These are phyloP conservation scores for Xylaria arbuscula DNA, from an alignment of 2,329 filamentous ascomycete species.

Conservation along the genomic window DNA sequence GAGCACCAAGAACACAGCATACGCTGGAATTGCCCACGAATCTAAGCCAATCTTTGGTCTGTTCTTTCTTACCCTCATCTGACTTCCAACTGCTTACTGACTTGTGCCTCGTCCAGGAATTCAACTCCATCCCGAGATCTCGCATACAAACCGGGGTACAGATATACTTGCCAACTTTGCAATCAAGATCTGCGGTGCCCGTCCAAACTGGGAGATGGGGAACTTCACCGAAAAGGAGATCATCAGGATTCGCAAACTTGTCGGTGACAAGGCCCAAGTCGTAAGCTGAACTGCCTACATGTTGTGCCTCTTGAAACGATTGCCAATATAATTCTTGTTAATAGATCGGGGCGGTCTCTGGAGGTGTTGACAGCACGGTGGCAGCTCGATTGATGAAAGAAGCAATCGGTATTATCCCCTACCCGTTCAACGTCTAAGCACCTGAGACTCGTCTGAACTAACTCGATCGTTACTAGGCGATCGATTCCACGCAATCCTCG, in stretches of 20 bases:
- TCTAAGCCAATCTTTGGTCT: constrained; percentile 75
- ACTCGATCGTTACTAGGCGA: constrained; percentile 61
- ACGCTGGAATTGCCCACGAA: constrained; percentile 81
- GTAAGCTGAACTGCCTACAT: constrained; percentile 33
- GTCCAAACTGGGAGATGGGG: constrained; percentile 84
- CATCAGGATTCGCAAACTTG: constrained; percentile 79
- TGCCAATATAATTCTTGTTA: not conserved
- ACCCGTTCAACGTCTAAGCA: not conserved
- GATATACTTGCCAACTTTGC: constrained; percentile 76
- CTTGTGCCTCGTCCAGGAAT: constrained; percentile 60
- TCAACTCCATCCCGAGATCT: constrained; percentile 90
- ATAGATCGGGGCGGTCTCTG: constrained; percentile 76
- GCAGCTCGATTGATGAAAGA: constrained; percentile 86
- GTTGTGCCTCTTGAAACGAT: not conserved
- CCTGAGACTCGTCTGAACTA: not conserved
- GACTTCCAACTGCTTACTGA: constrained; percentile 15
- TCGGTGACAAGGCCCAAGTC: constrained; percentile 85
- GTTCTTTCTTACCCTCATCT: constrained; percentile 13
- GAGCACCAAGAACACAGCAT: constrained; percentile 79
- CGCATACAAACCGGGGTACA: constrained; percentile 44
- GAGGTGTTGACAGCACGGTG: constrained; percentile 91
- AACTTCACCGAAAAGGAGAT: constrained; percentile 87
- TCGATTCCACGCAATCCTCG: constrained; percentile 84
- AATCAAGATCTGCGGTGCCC: constrained; percentile 81
- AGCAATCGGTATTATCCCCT: constrained; percentile 68